Base-by-base conservation (phyloP, 352 stramenopile genomes). In the Blastocystis sp. region DNA sequence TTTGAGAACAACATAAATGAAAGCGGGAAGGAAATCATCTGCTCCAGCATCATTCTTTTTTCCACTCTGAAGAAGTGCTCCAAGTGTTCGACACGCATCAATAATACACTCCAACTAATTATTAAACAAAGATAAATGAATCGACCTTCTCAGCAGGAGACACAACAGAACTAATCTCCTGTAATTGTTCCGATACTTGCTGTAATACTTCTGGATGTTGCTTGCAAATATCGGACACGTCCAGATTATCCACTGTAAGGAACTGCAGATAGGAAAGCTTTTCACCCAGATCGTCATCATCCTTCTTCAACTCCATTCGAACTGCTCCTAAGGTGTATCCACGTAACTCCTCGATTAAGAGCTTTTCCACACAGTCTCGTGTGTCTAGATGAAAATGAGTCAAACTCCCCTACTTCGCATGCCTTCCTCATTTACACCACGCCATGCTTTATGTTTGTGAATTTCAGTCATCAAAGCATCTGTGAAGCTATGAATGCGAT, bases 1-100 rank as follows among this genome's bases (percentile, higher is more conserved):
- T 79, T 95, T 93, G 22, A 97, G 90, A 27, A 97, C 94, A 53
- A 97, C 94, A 91, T 95, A 96, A 87, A 97, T 97, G 89, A 97
- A 96, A 37, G 96, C 92, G 19, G 94, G 94, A 17, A 97, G 90
- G 68, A 97, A 97, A 53, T 97, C 94, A 82, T 97, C 94, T 0
- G 94, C 91, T 6, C 91, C 91, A 44, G 89, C 90, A 44, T 62
- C 73, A 53, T 33, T 54, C 48, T 78, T 77, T 54, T 13, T 35
- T 40, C 69, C 70, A 6, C 33, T 76, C 48, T 78, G 70, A 42
- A 89, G 62, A 33, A 88, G 48, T 22, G 77, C 37, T 37, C 77
- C 77, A 17, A 88, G 58, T 9, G 62, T 88, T 78, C 62, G 33
- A 57, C 53, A 70, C 19, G 77, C 22, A 44, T 81, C 22, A n/a